Conservation (phyloP, 2,329 filamentous ascomycete genomes). For the Penicillium sp. region DNA sequence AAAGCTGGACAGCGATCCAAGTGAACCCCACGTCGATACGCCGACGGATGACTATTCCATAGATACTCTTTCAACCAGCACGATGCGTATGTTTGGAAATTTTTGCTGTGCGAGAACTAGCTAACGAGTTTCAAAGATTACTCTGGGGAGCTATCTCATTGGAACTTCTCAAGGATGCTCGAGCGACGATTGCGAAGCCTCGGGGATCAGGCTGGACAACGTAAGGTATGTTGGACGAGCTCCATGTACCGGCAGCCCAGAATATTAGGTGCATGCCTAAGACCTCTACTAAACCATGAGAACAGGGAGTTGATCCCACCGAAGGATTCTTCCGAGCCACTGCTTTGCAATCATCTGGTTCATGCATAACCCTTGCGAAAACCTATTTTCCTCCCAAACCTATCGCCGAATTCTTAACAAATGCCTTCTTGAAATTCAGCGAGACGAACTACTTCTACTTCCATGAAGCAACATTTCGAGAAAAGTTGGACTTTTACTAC, state of each 20-base stretch:
- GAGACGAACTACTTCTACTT: slow-evolving; percentile 39
- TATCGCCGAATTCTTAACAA: slow-evolving; percentile 34
- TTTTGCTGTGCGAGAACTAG: background rate
- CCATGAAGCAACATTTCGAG: slow-evolving; percentile 29
- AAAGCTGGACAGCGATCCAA: background rate
- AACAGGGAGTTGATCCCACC: slow-evolving; percentile 16
- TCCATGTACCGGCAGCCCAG: background rate
- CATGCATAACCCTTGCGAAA: slow-evolving; percentile 26
- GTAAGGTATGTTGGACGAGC: background rate
- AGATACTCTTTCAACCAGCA: slow-evolving; percentile 14
- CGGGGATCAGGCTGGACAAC: slow-evolving; percentile 4
- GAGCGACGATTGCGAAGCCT: slow-evolving; percentile 31
- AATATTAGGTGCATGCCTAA: background rate
- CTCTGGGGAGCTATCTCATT: slow-evolving; percentile 40
- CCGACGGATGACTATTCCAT: slow-evolving; percentile 19
- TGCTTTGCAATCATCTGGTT: slow-evolving; percentile 30
- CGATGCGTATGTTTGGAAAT: slow-evolving; percentile 22
- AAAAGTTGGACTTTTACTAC: slow-evolving; percentile 33
- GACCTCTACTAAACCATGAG: background rate
- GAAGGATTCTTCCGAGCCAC: slow-evolving; percentile 35
- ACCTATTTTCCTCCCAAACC: slow-evolving; percentile 33
- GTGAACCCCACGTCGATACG: slow-evolving; percentile 18
- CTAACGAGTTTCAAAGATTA: slow-evolving; percentile 27
- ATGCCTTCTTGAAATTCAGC: slow-evolving; percentile 36
- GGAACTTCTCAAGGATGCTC: slow-evolving; percentile 39